Evolutionary conservation across 2,329 filamentous ascomycete species (phyloP), one percentile per base, ranked within the genome.

Genomic region (Purpureocillium lavendulum): DNA sequence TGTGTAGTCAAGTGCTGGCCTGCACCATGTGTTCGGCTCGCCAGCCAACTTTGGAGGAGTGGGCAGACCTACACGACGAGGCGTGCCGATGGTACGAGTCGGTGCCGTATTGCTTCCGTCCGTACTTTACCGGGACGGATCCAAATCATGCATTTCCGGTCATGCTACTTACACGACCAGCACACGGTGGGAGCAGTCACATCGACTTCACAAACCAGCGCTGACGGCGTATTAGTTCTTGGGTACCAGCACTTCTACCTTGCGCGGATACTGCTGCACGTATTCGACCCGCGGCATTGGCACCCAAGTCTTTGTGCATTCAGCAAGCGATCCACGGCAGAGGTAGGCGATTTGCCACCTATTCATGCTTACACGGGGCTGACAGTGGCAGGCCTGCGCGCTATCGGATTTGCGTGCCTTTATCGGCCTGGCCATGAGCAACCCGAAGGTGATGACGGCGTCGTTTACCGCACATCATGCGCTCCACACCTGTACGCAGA

Each of bases 221-320:
- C 29, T 4, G 39, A 29, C 10, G 30, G 38, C 29, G 34, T 8
- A 33, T 35, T 18, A 54, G 60, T 60, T 2, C 58, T 60, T 3
- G 65, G 58, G 0, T 50, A 64, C 33, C 61, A 65, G 39, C 61
- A 67, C 42, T 64, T 61, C 35, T 58, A 64, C 37, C 53, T 67
- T 10, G 51, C 61, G 0, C 50, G 56, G 10, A 66, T 69, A 21
- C 47, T 69, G 7, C 55, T 57, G 1, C 53, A 52, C 2, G 60
- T 64, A 5, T 62, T 67, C 33, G 57, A 67, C 31, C 65, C 65
- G 0, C 44, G 48, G 4, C 34, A 50, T 2, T 54, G 50, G 34
- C 47, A 45, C 14, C 50, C 51, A 2, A 47, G 51, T 9, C 46
- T 54, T 2, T 46, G 49, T 2, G 49, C 51, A 1, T 53, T 54